phyloP scores from a whole-genome alignment of 2,329 filamentous ascomycete species.

The Akanthomyces dipterigenus region DNA sequence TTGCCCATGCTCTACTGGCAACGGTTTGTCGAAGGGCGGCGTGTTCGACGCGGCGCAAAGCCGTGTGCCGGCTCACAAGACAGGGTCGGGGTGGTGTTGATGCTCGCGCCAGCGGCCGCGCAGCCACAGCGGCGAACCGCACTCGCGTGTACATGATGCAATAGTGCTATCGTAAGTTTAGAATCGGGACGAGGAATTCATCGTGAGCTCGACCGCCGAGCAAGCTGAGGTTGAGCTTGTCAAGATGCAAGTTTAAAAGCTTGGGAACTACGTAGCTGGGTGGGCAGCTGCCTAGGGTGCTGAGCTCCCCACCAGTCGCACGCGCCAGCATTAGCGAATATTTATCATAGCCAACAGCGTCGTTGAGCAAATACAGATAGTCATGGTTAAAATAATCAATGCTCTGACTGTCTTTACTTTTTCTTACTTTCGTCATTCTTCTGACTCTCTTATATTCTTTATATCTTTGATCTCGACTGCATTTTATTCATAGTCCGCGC shows the following conservation, averaged over 20 bases:
- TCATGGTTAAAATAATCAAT: too few relatives aligned
- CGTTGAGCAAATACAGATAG: too few relatives aligned
- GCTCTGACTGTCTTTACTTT: too few relatives aligned
- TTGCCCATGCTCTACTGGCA: conserved; percentile 13
- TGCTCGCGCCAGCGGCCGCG: conserved; percentile 7
- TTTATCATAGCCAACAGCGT: too few relatives aligned
- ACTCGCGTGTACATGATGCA: neutral
- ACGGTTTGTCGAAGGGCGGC: neutral
- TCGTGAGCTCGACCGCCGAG: neutral
- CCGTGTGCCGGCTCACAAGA: neutral
- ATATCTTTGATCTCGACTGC: too few relatives aligned
- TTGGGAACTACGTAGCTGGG: neutral
- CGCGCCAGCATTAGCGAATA: too few relatives aligned
- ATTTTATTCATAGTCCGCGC: too few relatives aligned
- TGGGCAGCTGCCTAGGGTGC: too few relatives aligned
- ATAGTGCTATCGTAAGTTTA: neutral
- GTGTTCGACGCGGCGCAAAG: neutral
- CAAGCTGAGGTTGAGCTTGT: neutral
- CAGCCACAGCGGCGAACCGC: neutral
- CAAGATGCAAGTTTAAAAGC: neutral
- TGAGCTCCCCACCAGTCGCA: neutral
- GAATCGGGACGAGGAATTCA: neutral
- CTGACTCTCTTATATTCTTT: too few relatives aligned
- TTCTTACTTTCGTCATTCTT: too few relatives aligned
- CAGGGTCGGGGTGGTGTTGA: neutral